Base-by-base conservation (phyloP, 169 alveolate species). In the Cryptosporidium parvum region DNA sequence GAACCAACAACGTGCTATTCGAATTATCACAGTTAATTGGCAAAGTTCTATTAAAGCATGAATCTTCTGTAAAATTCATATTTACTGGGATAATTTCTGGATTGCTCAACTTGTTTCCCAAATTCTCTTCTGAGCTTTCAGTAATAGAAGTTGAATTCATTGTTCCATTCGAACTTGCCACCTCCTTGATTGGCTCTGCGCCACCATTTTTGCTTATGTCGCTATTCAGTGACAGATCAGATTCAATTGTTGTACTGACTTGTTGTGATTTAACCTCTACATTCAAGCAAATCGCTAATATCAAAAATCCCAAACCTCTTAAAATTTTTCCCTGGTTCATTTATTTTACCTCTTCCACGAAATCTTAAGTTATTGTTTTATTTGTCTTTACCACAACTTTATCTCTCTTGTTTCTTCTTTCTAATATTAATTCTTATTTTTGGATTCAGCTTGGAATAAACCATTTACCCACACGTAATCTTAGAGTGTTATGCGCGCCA, bases 41-140 rank as follows among this genome's bases (percentile, higher is more conserved):
- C 35, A 59, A 53, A 26, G 73, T 59, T 33, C 68, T 44, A 35
- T 59, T 80, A 65, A 62, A 62, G 68, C 89, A 80, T 16, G 65
- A 23, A 65, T 62, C 68, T 39, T 9, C 31, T 5, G 70, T 56
- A 26, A 26, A 53, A 52, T 73, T 56, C 53, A 23, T 21, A 37
- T 73, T 73, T 10, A 73, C 86, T 10, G 89, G 89, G 39, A 80
- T 80, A 5, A 80, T 80, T 35, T 80, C 75, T 31, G 75, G 80
- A 29, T 33, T 73, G 6, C 12, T 35, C 3, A 44, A 35, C 4
- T 10, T 14, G 5, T 37, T 44, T 18, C 23, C 48, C 35, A n/a
- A 23, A 29, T 26, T 0, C 48, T 51, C 58, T 14, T 53, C 18
- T 26, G 85, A 48, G 8, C 72, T 37, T 10, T 65, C 51, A 39